Base-by-base conservation (phyloP, 2,329 filamentous ascomycete species). In the Huntiella moniliformis region DNA sequence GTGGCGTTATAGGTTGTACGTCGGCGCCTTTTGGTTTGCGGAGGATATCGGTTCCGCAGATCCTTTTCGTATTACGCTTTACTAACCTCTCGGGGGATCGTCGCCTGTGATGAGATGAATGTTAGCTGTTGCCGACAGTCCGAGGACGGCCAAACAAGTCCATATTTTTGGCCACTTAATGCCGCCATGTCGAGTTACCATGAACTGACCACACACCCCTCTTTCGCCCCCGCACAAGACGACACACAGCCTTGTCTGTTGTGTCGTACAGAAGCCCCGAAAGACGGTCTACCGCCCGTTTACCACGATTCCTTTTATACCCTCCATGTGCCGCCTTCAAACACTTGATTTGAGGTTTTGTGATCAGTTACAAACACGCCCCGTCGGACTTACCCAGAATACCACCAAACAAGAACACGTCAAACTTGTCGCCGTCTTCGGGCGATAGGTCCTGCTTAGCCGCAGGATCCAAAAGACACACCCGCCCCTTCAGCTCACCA, bases 351-450 rank as follows among this genome's bases (percentile, higher is more conserved):
- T 31, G 7, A 16, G 22, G 6, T 8, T 28, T 28, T 28, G 22
- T 28, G 22, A 8, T 8, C 22, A 28, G 22, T 28, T 15, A 33
- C 17, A 8, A 32, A 34, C 13, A 34, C 28, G n/a, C 34, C 22
- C 13, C 34, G 15, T 36, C 34, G 31, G 46, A 60, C 67, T 57
- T 67, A 91, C 86, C 91, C 51, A 98, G 66, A 56, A 98, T 98
- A 11, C 91, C 91, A 39, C 91, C 91, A 63, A 98, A 98, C 39
- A 98, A 65, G 58, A 96, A 98, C 7, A 83, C 79, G 56, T 93
- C 84, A 61, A 98, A 98, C 2, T 60, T 64, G 32, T 82, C 74
- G 16, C 77, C 83, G 63, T 98, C 91, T 49, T 81, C 77, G 0
- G 91, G 91, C 41, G 71, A 74, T 55, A 98, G 62, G 57, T 98